These are phyloP conservation scores for Backusella psychrophila DNA, from an alignment of 192 early-diverging fungal genomes.

Conservation along the genomic window DNA sequence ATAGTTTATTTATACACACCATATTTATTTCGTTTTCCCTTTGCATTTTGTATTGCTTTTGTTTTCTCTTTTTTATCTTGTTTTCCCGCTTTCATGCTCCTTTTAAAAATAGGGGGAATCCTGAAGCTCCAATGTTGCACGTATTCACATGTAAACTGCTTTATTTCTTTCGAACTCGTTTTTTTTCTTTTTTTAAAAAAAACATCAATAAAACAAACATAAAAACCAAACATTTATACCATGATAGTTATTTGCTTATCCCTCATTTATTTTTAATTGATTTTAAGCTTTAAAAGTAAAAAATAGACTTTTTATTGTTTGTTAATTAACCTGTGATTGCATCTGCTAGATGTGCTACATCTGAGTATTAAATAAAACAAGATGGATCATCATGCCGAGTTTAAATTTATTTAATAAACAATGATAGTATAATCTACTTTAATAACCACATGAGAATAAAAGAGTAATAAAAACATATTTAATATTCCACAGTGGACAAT, in stretches of 20 bases:
- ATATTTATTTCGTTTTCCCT: background rate
- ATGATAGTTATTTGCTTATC: background rate
- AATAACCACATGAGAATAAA: conserved; percentile 1
- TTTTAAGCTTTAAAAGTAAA: background rate
- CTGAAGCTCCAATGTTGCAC: background rate
- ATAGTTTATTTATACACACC: background rate
- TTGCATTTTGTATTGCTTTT: conserved; percentile 2
- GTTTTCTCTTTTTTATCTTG: background rate
- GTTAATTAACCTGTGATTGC: background rate
- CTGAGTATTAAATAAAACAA: background rate
- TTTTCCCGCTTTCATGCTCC: conserved; percentile 2
- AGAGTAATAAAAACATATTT: background rate
- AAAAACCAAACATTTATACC: background rate
- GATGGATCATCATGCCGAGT: conserved; percentile 3
- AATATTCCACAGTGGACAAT: background rate
- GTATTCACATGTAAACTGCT: conserved; percentile 1
- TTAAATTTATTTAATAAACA: conserved; percentile 3
- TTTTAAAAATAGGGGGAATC: conserved; percentile 3
- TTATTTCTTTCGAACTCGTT: background rate
- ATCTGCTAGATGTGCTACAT: background rate
- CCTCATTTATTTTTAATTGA: background rate
- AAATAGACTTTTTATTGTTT: conserved; percentile 5
- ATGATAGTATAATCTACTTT: background rate
- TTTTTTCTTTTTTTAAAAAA: background rate
- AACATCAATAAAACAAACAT: background rate